Base-by-base conservation (phyloP, 768 basidiomycete genomes). In the Phanerodontia chrysosporium region DNA sequence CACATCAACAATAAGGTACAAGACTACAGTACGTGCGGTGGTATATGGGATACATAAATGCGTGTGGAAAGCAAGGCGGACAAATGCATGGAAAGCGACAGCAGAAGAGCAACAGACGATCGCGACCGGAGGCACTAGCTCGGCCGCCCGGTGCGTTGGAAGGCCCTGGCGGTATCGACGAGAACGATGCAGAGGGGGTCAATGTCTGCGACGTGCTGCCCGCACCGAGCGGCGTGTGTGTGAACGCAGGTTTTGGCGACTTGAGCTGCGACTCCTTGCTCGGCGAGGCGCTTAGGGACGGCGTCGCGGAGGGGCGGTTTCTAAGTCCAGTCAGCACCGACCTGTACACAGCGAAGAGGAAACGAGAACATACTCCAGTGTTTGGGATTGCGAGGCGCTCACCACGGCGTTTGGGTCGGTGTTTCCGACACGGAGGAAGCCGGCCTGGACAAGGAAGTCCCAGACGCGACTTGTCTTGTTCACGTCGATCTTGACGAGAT, bases 381-480 rank as follows among this genome's bases (percentile, higher is more conserved):
- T 18, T 16, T 24, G 51, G 27, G 42, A 51, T 21, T 16, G 49
- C 16, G 54, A 35, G 42, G 57, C 54, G 29, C 32, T 53, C 24
- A 61, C 53, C 21, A 58, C 52, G 35, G 35, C 59, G 44, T 45
- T 29, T 9, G 64, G 58, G 35, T 67, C 69, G 3, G 64, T 65
- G 35, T 59, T 62, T 16, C 72, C 72, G 58, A 91, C 88, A 66
- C 85, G 88, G 64, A 91, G 76, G 71, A 86, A 90, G 14, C 94
- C 93, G 5, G 88, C 83, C 66, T 91, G 89, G 2, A 92, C 90
- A 29, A 96, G 78, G 70, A 93, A 95, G 69, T 96, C 94, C 91
- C 93, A 97, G 30, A 94, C 90, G 42, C 90, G 80, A 72, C 87
- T 89, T 1, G 92, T 94, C 73, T 97, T 96, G 72, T 92, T 92